These are phyloP conservation scores for Populus nigra DNA, from an alignment of 345 rosid species.

Conservation along the genomic window DNA sequence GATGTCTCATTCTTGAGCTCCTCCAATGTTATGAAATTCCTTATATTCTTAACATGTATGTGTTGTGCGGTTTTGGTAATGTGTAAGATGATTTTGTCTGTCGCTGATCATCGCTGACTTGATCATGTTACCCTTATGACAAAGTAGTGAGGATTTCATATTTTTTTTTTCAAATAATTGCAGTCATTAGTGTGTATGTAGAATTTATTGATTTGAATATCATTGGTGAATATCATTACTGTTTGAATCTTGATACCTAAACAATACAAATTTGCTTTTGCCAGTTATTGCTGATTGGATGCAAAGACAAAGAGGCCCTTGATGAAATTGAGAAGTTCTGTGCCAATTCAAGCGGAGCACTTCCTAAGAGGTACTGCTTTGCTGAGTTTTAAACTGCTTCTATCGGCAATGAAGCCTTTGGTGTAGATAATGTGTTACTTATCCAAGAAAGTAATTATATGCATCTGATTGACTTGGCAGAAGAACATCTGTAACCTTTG, in stretches of 20 bases:
- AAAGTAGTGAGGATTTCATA: background rate
- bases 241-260: background rate
- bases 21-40: background rate
- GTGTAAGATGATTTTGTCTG: background rate
- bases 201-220: background rate
- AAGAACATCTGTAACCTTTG: no score
- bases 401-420: background rate
- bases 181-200: background rate
- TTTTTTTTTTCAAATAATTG: background rate
- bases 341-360: constrained; percentile 34
- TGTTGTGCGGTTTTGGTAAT: background rate
- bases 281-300: constrained; percentile 73
- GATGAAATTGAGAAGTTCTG: constrained; percentile 53
- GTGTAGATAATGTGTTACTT: no score
- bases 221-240: background rate
- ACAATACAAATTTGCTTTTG: constrained; percentile 5
- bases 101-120: background rate
- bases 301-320: constrained; percentile 59
- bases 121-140: background rate
- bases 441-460: no score
- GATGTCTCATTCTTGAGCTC: background rate
- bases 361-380: constrained; percentile 58
- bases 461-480: no score
- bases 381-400: background rate
- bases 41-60: background rate